Evolutionary conservation across 331 rosid species (phyloP).

Genomic region (Acacia pycnantha): DNA sequence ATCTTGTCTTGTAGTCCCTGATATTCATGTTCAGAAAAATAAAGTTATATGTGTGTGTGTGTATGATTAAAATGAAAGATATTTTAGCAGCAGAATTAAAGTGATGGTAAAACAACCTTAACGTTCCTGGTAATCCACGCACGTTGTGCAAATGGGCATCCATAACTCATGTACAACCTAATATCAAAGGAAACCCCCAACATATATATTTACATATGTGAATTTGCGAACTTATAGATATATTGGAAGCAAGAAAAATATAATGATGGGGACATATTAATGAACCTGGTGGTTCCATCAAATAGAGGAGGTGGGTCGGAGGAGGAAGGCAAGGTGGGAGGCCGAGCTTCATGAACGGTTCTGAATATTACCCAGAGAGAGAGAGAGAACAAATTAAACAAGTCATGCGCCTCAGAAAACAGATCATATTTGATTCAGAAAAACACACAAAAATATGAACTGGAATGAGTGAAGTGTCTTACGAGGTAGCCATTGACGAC

Average conservation of each 20-base stretch:
- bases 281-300: slow-evolving; percentile 67
- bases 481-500: slow-evolving; percentile 46
- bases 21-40: background rate
- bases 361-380: background rate
- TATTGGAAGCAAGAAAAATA: background rate
- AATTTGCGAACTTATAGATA: background rate
- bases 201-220: background rate
- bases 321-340: slow-evolving; percentile 47
- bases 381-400: background rate
- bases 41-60: no score
- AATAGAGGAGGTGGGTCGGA: slow-evolving; percentile 69
- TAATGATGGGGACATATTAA: background rate
- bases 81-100: background rate
- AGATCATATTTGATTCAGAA: background rate
- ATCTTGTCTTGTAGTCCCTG: slow-evolving; percentile 46
- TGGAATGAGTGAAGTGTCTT: slow-evolving; percentile 15
- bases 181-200: background rate
- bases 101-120: slow-evolving; percentile 39
- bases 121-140: slow-evolving; percentile 57
- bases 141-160: slow-evolving; percentile 58
- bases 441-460: background rate
- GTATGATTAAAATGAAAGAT: background rate
- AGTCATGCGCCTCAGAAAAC: background rate
- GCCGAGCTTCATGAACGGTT: slow-evolving; percentile 33
- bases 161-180: slow-evolving; percentile 45